phyloP scores from a whole-genome alignment of 164 flowering plant genomes.

The Liriodendron chinense region DNA sequence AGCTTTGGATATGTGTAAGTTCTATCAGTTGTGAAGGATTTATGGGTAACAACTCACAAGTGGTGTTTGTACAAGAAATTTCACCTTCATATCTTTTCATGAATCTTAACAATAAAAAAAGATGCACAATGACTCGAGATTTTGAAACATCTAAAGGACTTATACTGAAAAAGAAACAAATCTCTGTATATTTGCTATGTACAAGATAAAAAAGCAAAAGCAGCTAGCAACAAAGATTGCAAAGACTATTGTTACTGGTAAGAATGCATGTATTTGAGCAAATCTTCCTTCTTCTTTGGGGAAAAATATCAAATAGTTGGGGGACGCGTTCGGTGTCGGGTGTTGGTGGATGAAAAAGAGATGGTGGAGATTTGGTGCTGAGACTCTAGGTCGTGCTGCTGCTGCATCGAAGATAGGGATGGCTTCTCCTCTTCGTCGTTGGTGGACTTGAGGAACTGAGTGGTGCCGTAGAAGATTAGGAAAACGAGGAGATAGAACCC shows the following conservation, averaged over 20 bases:
- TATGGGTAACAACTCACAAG: too few relatives aligned
- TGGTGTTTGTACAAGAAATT: too few relatives aligned
- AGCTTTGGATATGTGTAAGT: too few relatives aligned
- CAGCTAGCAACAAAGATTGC: neutral
- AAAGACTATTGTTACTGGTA: neutral
- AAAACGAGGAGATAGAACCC: neutral
- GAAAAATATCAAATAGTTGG: neutral
- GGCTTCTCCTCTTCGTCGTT: neutral
- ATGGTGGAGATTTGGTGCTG: neutral
- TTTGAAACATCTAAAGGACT: too few relatives aligned
- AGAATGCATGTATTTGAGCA: neutral
- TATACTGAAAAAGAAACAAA: too few relatives aligned
- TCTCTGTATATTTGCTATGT: too few relatives aligned
- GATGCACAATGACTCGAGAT: too few relatives aligned
- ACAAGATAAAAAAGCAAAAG: neutral
- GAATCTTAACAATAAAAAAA: too few relatives aligned
- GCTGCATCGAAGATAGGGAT: neutral
- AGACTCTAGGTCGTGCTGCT: neutral
- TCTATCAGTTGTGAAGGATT: too few relatives aligned
- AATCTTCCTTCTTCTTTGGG: neutral
- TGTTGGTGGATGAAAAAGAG: neutral
- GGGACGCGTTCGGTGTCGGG: neutral
- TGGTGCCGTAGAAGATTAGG: neutral
- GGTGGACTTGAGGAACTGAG: neutral
- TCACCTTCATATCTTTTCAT: too few relatives aligned